phyloP scores from a whole-genome alignment of 2,329 filamentous ascomycete species.

The Verticillium nonalfalfae region DNA sequence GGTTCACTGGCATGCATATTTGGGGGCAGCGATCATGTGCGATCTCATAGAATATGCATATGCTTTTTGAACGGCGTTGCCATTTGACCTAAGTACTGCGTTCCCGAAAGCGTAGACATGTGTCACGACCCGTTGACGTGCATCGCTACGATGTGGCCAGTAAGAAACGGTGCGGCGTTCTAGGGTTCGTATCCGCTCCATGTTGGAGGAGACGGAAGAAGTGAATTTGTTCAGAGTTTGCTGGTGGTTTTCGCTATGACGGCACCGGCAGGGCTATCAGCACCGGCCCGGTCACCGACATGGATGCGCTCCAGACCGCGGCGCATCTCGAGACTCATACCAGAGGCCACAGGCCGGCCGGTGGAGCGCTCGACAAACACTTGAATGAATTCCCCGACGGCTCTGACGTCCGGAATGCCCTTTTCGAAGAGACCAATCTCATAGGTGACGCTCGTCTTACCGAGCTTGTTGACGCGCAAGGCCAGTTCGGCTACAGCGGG shows the following conservation, averaged over 20 bases:
- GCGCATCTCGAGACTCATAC: constrained; percentile 57
- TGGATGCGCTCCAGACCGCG: constrained; percentile 50
- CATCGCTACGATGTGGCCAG: too few species aligned
- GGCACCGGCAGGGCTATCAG: neutral
- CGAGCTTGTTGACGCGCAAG: constrained; percentile 75
- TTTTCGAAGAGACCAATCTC: constrained; percentile 82
- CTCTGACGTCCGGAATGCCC: constrained; percentile 66
- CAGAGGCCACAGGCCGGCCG: constrained; percentile 57
- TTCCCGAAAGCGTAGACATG: too few species aligned
- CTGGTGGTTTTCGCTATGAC: neutral
- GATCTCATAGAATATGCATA: too few species aligned
- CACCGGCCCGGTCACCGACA: neutral
- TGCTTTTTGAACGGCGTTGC: too few species aligned
- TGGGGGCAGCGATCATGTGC: too few species aligned
- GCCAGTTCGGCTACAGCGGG: constrained; percentile 77
- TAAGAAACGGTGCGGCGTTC: too few species aligned
- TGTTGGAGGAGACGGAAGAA: too few species aligned
- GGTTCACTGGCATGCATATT: too few species aligned
- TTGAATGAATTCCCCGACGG: constrained; percentile 81
- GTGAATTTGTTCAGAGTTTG: neutral
- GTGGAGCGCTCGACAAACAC: constrained; percentile 78
- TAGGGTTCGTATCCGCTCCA: too few species aligned
- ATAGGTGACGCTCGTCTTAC: constrained; percentile 81
- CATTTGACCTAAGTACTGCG: too few species aligned
- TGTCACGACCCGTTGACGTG: too few species aligned